Conservation (phyloP, 805 yeast species). For the Metschnikowia peoriensis region DNA sequence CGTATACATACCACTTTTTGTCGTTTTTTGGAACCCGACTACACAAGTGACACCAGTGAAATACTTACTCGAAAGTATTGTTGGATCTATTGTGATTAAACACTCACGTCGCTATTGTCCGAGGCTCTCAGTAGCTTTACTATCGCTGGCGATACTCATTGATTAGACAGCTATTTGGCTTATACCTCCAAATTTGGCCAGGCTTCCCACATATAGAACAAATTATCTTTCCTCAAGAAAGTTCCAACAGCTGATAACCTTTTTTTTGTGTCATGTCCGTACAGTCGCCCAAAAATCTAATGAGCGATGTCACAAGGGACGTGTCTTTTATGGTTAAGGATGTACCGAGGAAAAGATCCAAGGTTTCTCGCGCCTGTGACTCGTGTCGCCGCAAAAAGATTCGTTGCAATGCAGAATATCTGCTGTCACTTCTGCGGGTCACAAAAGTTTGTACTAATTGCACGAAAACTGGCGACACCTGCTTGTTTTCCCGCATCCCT, state of each 20-base stretch:
- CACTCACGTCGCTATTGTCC: background rate
- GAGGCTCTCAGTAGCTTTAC: background rate
- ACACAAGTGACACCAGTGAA: background rate
- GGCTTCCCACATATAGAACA: background rate
- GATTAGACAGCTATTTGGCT: background rate
- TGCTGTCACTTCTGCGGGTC: constrained; percentile 43
- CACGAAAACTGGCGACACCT: constrained; percentile 53
- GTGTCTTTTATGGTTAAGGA: constrained; percentile 3
- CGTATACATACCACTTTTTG: background rate
- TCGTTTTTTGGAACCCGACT: background rate
- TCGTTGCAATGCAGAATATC: constrained; percentile 62
- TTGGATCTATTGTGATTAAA: background rate
- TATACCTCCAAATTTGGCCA: background rate
- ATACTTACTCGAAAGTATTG: background rate
- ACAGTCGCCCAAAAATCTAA: constrained; percentile 1
- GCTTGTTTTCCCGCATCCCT: constrained; percentile 70
- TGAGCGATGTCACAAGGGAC: background rate
- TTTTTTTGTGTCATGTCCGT: constrained; percentile 2
- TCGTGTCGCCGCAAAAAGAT: constrained; percentile 74
- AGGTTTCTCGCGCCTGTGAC: constrained; percentile 81
- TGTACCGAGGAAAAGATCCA: constrained; percentile 55
- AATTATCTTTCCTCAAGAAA: too few species aligned
- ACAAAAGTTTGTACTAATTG: constrained; percentile 62
- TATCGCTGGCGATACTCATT: too few species aligned
- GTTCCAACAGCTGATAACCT: background rate